These are phyloP conservation scores for Exophiala aquamarina DNA, from an alignment of 2,329 filamentous ascomycete genomes.

Conservation along the genomic window DNA sequence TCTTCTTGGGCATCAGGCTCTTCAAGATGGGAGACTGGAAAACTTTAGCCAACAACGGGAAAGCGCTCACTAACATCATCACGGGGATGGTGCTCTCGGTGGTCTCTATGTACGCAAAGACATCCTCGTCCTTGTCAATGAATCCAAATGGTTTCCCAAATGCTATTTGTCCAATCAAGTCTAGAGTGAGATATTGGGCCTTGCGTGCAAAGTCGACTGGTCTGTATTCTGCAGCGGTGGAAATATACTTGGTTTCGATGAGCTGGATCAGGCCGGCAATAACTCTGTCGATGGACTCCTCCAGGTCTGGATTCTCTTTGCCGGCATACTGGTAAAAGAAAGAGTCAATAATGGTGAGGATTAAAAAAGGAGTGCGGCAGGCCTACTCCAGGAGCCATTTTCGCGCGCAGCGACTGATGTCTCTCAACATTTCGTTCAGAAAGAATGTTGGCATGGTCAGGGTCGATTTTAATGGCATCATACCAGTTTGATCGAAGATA, in stretches of 20 bases:
- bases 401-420: conserved; percentile 14
- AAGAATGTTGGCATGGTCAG: conserved; percentile 12
- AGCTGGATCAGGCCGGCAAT: conserved; percentile 67
- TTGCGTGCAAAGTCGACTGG: conserved; percentile 19
- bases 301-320: conserved; percentile 7
- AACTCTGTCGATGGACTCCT: conserved; percentile 62
- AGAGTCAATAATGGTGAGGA: neutral
- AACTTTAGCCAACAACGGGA: conserved; percentile 20
- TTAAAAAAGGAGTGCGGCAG: neutral
- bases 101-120: conserved; percentile 16
- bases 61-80: conserved; percentile 20
- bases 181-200: conserved; percentile 21
- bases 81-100: conserved; percentile 16
- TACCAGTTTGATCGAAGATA: conserved; percentile 19
- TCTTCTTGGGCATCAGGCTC: conserved; percentile 16
- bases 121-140: conserved; percentile 17
- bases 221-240: conserved; percentile 5
- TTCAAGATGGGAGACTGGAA: conserved; percentile 16
- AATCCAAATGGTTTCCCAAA: conserved; percentile 22
- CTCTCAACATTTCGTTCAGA: conserved; percentile 17
- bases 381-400: conserved; percentile 17
- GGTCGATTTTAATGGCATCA: conserved; percentile 18
- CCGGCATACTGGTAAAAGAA: conserved; percentile 7
- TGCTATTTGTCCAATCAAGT: conserved; percentile 19
- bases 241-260: conserved; percentile 13